Evolutionary conservation across 768 basidiomycete species (phyloP), one percentile per base, ranked within the genome.

Genomic region (Tephrocybe sp.): DNA sequence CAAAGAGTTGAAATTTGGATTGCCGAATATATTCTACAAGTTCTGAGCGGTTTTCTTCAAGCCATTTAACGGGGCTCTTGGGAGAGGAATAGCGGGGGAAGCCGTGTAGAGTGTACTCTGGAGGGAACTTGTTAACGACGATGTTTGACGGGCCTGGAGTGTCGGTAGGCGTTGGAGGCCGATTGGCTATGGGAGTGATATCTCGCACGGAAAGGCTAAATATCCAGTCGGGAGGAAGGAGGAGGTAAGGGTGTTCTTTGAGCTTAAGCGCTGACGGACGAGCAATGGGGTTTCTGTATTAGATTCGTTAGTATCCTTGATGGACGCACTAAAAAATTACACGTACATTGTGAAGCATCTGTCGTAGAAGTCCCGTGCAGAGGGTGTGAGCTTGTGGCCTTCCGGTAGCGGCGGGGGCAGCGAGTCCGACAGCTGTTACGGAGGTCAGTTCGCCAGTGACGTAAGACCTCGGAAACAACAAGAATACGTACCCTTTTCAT

Each of bases 321-420:
- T 24, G 17, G 20, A 46, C 46, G 8, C 57, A 42, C 9, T 58
- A 21, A 14, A 41, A 48, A n/a, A 17, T 23, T n/a, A 20, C 7
- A 12, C 50, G 53, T 63, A 91, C 92, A 90, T 83, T 3, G 89
- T 86, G 62, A 98, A 93, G 68, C 95, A 97, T 62, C 83, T 83
- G 44, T 77, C 73, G 57, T 95, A 79, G 67, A 98, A 95, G 64
- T 95, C 88, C 53, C 86, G 77, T 12, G 88, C 94, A 38, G 82
- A 72, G 17, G 76, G 70, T 14, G 88, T 85, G 37, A 98, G 70
- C 1, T 75, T 68, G 38, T 96, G 81, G 46, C 88, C 87, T 9
- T 84, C 77, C 2, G 95, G 96, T 4, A 99, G 79, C 1, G 96
- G 94, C 4, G 96, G 96, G 12, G 87, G 84, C 54, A 83, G 78